A percentile compares a stretch with the other conserved stretches of the same genome.
These are phyloP conservation scores for Sclerotinia minor DNA, from an alignment of 2,329 filamentous ascomycete species.

Conservation along the genomic window DNA sequence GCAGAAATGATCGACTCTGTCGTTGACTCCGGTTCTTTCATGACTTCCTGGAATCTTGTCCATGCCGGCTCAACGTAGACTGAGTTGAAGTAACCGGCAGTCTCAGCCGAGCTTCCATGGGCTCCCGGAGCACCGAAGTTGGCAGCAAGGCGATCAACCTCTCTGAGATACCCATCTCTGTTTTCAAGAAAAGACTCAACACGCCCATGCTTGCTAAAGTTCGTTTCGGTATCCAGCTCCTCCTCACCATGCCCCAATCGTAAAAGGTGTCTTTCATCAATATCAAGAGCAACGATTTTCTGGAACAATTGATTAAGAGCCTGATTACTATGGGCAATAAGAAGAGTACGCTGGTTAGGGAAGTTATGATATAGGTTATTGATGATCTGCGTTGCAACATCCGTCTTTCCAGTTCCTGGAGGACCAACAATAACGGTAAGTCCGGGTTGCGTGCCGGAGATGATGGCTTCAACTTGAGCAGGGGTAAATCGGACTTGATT, in stretches of 20 bases:
- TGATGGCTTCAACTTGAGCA: slow-evolving; percentile 86
- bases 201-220: slow-evolving; percentile 90
- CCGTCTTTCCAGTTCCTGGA: slow-evolving; percentile 97
- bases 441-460: slow-evolving; percentile 90
- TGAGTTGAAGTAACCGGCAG: slow-evolving; percentile 91
- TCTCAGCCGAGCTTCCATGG: slow-evolving; percentile 96
- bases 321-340: slow-evolving; percentile 97
- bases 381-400: slow-evolving; percentile 97
- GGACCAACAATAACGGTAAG: slow-evolving; percentile 92
- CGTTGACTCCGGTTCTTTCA: slow-evolving; percentile 56
- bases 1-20: slow-evolving; percentile 63
- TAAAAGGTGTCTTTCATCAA: slow-evolving; percentile 90
- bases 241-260: slow-evolving; percentile 94
- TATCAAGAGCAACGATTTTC: slow-evolving; percentile 94
- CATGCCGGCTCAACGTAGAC: slow-evolving; percentile 89
- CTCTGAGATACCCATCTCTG: slow-evolving; percentile 71
- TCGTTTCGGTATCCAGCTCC: slow-evolving; percentile 81
- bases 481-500: slow-evolving; percentile 89
- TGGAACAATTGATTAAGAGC: slow-evolving; percentile 96
- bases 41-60: slow-evolving; percentile 75
- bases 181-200: slow-evolving; percentile 96
- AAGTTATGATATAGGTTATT: slow-evolving; percentile 99
- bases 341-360: slow-evolving; percentile 82
- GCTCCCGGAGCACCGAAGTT: slow-evolving; percentile 87
- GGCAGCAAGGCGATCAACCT: slow-evolving; percentile 82